Conservation (phyloP, 1,284 basidiomycete genomes). For the Entoloma clypeatum region DNA sequence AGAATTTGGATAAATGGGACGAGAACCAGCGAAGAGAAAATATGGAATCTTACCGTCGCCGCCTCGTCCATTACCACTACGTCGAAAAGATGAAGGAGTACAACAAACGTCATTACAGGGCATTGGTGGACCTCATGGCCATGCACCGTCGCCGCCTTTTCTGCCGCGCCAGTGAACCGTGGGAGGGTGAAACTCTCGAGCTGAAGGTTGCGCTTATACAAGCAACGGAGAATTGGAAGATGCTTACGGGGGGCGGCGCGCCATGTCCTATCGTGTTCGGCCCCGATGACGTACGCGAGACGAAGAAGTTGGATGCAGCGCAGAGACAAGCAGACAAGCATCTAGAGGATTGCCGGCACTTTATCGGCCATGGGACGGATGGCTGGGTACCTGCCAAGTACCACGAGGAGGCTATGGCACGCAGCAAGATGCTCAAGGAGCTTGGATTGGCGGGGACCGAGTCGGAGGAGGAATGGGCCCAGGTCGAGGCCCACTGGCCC, state of each 20-base stretch:
- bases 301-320: slow-evolving; percentile 31
- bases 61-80: slow-evolving; percentile 47
- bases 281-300: slow-evolving; percentile 37
- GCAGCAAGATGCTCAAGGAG: slow-evolving; percentile 33
- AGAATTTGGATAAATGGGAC: slow-evolving; percentile 33
- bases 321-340: slow-evolving; percentile 29
- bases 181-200: slow-evolving; percentile 45
- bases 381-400: slow-evolving; percentile 38
- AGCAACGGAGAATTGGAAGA: slow-evolving; percentile 35
- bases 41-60: slow-evolving; percentile 33
- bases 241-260: slow-evolving; percentile 31
- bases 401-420: slow-evolving; percentile 36
- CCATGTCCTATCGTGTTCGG: slow-evolving; percentile 46
- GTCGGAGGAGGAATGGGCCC: slow-evolving; percentile 31
- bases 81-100: slow-evolving; percentile 36
- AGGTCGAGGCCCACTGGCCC: slow-evolving; percentile 37
- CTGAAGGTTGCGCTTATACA: slow-evolving; percentile 40
- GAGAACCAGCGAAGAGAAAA: slow-evolving; percentile 27
- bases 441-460: slow-evolving; percentile 23
- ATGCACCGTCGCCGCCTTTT: slow-evolving; percentile 38
- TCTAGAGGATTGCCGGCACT: slow-evolving; percentile 24
- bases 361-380: slow-evolving; percentile 34
- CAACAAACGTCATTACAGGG: slow-evolving; percentile 38
- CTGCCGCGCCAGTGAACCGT: slow-evolving; percentile 34
- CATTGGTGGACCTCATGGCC: slow-evolving; percentile 32